These are phyloP conservation scores for Leptosphaerulina australis DNA, from an alignment of 2,329 filamentous ascomycete genomes.

Conservation along the genomic window DNA sequence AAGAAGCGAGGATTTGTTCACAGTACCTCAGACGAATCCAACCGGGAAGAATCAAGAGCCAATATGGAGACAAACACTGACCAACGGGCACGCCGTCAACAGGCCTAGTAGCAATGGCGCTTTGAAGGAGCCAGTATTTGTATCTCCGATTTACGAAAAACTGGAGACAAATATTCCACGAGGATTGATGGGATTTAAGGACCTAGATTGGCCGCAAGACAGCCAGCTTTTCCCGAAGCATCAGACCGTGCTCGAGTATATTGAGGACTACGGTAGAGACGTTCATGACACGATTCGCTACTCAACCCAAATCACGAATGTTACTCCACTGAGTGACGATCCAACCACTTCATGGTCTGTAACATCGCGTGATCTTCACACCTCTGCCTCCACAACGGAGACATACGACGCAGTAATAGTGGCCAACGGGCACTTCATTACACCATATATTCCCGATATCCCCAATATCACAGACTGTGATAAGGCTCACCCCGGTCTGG, in stretches of 20 bases:
- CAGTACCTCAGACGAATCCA: constrained; percentile 71
- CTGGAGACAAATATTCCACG: constrained; percentile 89
- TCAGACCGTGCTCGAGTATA: constrained; percentile 72
- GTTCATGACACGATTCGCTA: constrained; percentile 72
- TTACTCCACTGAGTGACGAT: constrained; percentile 49
- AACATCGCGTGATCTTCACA: constrained; percentile 58
- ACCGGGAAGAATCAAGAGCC: constrained; percentile 68
- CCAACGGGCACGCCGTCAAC: not conserved
- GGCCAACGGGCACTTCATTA: constrained; percentile 57
- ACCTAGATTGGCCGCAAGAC: constrained; percentile 67
- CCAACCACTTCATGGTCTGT: constrained; percentile 63
- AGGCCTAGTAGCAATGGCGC: not conserved
- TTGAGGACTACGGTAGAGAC: constrained; percentile 72
- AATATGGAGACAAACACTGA: constrained; percentile 50
- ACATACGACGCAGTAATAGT: constrained; percentile 62
- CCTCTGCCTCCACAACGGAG: constrained; percentile 46
- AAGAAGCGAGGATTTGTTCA: constrained; percentile 53
- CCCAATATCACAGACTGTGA: constrained; percentile 51
- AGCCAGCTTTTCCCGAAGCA: constrained; percentile 77
- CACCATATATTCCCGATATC: constrained; percentile 54
- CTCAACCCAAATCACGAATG: constrained; percentile 69
- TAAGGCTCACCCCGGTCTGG: constrained; percentile 44
- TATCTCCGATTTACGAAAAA: constrained; percentile 82
- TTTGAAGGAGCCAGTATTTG: constrained; percentile 63
- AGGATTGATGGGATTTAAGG: constrained; percentile 78